Base-by-base conservation (phyloP, 2,329 filamentous ascomycete genomes). In the Ceratocystis destructans region DNA sequence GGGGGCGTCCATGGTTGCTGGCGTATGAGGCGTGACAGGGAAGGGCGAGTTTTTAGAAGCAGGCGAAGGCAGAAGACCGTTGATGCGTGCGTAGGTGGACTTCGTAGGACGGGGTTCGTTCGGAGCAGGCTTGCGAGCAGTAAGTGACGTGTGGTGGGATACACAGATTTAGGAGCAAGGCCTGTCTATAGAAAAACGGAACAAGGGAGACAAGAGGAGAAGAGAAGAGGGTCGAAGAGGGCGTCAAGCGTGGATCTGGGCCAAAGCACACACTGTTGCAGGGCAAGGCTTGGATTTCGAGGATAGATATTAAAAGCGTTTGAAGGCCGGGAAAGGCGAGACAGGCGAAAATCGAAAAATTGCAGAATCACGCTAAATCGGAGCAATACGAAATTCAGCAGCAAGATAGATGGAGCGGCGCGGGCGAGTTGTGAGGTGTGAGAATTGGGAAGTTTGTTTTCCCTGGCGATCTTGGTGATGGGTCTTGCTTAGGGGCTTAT, bases 1-100 rank as follows among this genome's bases (percentile, higher is more conserved):
- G 69, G 87, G 83, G 72, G 86, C 86, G 79, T 96, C 90, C 92
- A 96, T 96, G 65, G 71, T 75, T 71, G 48, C 20, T 6, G 17
- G 45, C 44, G n/a, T 48, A 22, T 5, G 46, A 20, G 44, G 10
- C 44, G 44, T 7, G 37, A 45, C 25, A 7, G 41, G 62, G 44
- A 37, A 46, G 33, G 15, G 6, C 20, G 25, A 50, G 25, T 45
- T 33, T 28, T 12, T 17, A 25, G 48, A 48, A 8, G 22, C 6
- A 25, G 20, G 2, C 37, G 10, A 41, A 12, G 10, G 4, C 12
- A 41, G 3, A 3, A 15, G 37, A 15, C 37, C 37, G 37, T 41
- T 41, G 37, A 41, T 41, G 37, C 37, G 37, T 41, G 12, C 12
- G 28, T 33, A 53, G 17, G 55, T 46, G 31, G n/a, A 44, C 41